A percentile compares a stretch with the other conserved stretches of the same genome.
Evolutionary conservation across 2,329 filamentous ascomycete species (phyloP).

Genomic region (Fusarium begoniae): DNA sequence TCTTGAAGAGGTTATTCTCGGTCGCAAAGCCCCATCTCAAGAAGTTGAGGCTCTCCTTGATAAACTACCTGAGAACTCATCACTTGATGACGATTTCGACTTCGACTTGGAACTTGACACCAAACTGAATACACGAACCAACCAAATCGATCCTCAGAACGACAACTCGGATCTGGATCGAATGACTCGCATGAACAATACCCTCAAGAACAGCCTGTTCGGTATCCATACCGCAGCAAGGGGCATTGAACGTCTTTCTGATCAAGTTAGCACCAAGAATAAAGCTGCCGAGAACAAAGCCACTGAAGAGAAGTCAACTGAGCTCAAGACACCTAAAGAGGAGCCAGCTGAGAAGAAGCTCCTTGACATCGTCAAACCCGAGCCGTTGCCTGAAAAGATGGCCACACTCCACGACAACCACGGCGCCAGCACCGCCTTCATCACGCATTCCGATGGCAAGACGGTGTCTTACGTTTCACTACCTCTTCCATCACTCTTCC

Average conservation of each 20-base stretch:
- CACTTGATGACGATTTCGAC: slow-evolving; percentile 36
- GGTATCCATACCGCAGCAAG: slow-evolving; percentile 64
- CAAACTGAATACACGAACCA: slow-evolving; percentile 39
- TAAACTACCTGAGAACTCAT: slow-evolving; percentile 38
- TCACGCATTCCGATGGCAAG: slow-evolving; percentile 5
- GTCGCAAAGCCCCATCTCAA: slow-evolving; percentile 45
- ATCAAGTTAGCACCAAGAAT: slow-evolving; percentile 56
- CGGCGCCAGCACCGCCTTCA: slow-evolving; percentile 27
- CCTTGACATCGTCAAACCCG: slow-evolving; percentile 2
- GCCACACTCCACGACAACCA: slow-evolving; percentile 12
- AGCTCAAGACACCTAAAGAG: slow-evolving; percentile 3
- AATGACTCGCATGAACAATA: slow-evolving; percentile 61
- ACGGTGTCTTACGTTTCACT: slow-evolving; percentile 52
- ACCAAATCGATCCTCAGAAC: slow-evolving; percentile 32
- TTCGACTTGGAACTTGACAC: slow-evolving; percentile 41
- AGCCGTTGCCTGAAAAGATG: slow-evolving; percentile 24
- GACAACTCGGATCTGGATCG: slow-evolving; percentile 53
- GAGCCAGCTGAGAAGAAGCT: slow-evolving; percentile 13
- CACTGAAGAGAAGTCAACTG: neutral
- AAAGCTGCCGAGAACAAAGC: slow-evolving; percentile 24
- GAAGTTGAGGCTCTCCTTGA: slow-evolving; percentile 40
- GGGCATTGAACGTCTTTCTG: slow-evolving; percentile 67
- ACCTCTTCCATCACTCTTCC: slow-evolving; percentile 59
- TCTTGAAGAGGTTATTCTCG: slow-evolving; percentile 59
- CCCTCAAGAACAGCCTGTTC: slow-evolving; percentile 60